Conservation (phyloP, 2,329 filamentous ascomycete genomes). For the Xylariomycetidae sp. region DNA sequence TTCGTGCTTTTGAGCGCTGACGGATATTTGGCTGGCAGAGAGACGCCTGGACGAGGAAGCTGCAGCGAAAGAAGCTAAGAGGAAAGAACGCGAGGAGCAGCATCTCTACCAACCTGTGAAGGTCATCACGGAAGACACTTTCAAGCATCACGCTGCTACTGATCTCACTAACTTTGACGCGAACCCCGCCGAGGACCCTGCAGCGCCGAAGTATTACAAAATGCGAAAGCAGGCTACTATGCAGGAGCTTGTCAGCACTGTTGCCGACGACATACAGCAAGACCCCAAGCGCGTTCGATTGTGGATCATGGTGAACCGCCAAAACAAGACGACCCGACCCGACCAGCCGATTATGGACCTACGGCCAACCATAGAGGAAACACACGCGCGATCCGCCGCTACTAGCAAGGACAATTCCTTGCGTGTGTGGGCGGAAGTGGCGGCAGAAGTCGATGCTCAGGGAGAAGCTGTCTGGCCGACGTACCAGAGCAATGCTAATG, state of each 20-base stretch:
- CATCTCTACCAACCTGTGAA: conserved; percentile 86
- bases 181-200: conserved; percentile 48
- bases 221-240: conserved; percentile 71
- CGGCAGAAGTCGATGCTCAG: conserved; percentile 57
- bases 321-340: conserved; percentile 92
- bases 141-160: conserved; percentile 73
- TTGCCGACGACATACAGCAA: conserved; percentile 61
- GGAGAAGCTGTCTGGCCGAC: conserved; percentile 69
- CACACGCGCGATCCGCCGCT: conserved; percentile 41
- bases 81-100: conserved; percentile 87
- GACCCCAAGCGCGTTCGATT: conserved; percentile 69
- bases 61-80: conserved; percentile 65
- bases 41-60: conserved; percentile 76
- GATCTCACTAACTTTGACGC: conserved; percentile 70
- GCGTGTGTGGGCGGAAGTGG: conserved; percentile 81
- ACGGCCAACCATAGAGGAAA: conserved; percentile 71
- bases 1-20: conserved; percentile 5
- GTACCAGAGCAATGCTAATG: conserved; percentile 51
- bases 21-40: conserved; percentile 44
- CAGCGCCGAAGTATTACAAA: conserved; percentile 66
- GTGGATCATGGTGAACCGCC: conserved; percentile 97
- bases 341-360: conserved; percentile 79
- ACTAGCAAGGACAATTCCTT: conserved; percentile 65
- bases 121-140: conserved; percentile 76
- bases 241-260: conserved; percentile 62